Conservation (phyloP, 345 rosid genomes). For the Melaleuca quinquenervia region DNA sequence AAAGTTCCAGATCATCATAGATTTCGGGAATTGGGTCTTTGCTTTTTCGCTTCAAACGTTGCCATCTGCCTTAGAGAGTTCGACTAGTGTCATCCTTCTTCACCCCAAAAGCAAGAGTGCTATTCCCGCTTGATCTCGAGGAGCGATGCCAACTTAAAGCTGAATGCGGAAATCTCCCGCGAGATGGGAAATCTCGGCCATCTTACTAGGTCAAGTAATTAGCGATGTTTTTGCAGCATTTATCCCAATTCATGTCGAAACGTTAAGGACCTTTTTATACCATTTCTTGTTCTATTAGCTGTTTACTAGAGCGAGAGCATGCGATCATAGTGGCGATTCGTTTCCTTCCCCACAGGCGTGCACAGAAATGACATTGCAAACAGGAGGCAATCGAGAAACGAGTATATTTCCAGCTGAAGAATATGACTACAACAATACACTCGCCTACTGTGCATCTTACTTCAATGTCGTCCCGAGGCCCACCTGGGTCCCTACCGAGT, state of each 20-base stretch:
- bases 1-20: not conserved
- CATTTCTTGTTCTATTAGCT: not conserved
- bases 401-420: conserved; percentile 34
- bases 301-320: not conserved
- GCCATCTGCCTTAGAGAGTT: not conserved
- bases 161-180: not conserved
- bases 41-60: not conserved
- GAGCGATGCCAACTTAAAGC: not conserved
- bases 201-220: not conserved
- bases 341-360: conserved; percentile 26
- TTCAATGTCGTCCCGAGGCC: conserved; percentile 30
- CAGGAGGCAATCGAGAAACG: conserved; percentile 16
- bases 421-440: conserved; percentile 13
- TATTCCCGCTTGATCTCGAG: not conserved
- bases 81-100: not conserved
- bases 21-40: not conserved
- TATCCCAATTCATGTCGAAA: not conserved
- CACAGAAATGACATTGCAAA: conserved; percentile 55
- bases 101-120: not conserved
- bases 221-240: not conserved
- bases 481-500: conserved; percentile 36
- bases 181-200: not conserved
- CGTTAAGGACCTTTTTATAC: not conserved
- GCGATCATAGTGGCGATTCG: not conserved
- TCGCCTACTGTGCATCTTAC: not conserved